These are phyloP conservation scores for Daldinia vernicosa DNA, from an alignment of 495 filamentous ascomycete species.

Conservation along the genomic window DNA sequence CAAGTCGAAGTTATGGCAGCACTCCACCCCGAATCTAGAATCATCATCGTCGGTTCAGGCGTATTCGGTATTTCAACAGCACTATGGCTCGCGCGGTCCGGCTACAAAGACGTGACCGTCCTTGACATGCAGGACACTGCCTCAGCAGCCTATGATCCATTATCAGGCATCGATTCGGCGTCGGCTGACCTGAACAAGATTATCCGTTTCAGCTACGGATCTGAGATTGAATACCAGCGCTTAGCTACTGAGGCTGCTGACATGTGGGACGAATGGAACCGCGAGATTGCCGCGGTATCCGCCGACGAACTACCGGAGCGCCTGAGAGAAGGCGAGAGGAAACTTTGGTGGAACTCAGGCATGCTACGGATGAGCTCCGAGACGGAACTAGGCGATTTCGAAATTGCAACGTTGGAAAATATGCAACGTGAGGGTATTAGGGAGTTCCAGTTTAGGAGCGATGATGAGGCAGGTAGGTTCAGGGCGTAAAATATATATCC, in stretches of 20 bases:
- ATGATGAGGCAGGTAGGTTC: slow-evolving; percentile 42
- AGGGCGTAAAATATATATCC: background rate
- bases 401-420: slow-evolving; percentile 46
- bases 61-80: slow-evolving; percentile 56
- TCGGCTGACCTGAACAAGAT: slow-evolving; percentile 57
- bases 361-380: slow-evolving; percentile 47
- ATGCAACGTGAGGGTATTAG: slow-evolving; percentile 47
- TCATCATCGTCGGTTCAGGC: slow-evolving; percentile 57
- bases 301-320: slow-evolving; percentile 45
- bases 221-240: slow-evolving; percentile 52
- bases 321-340: slow-evolving; percentile 41
- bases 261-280: slow-evolving; percentile 56
- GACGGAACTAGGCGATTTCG: slow-evolving; percentile 44
- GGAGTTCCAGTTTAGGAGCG: slow-evolving; percentile 47
- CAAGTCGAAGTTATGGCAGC: slow-evolving; percentile 9
- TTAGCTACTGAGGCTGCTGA: slow-evolving; percentile 53
- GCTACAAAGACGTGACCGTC: slow-evolving; percentile 54
- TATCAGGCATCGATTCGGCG: slow-evolving; percentile 33
- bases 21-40: slow-evolving; percentile 37
- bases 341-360: slow-evolving; percentile 48
- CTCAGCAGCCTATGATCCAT: slow-evolving; percentile 26
- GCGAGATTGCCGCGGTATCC: slow-evolving; percentile 35
- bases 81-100: slow-evolving; percentile 52
- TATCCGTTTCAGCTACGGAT: slow-evolving; percentile 54
- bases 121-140: slow-evolving; percentile 53